Evolutionary conservation across 1,139 yeast species (phyloP).

Genomic region (Trichomonascaceae sp.): DNA sequence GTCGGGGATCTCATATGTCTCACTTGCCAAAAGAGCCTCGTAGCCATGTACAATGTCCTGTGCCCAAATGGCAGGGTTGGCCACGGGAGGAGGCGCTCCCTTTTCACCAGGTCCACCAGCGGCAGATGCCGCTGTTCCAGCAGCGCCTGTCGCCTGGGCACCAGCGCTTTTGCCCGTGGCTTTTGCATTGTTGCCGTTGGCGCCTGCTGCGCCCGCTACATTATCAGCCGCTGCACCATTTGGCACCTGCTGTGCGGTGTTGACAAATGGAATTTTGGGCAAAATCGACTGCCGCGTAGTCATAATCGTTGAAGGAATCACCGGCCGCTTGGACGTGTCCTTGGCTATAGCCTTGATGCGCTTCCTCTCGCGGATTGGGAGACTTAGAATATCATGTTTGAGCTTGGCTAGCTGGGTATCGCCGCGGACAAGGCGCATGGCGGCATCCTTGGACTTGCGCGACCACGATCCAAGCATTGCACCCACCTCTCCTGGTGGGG

Average conservation of each 20-base stretch:
- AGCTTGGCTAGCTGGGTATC: constrained; percentile 59
- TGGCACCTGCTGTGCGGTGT: constrained; percentile 30
- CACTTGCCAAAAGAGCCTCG: constrained; percentile 70
- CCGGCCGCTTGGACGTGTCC: constrained; percentile 68
- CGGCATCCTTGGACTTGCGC: constrained; percentile 25
- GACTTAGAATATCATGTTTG: constrained; percentile 75
- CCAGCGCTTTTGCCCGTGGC: background rate
- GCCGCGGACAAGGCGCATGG: constrained; percentile 17
- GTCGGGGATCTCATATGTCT: constrained; percentile 75
- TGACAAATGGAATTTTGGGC: constrained; percentile 77
- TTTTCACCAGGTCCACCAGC: background rate
- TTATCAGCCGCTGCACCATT: constrained; percentile 12
- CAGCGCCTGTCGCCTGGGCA: constrained; percentile 1
- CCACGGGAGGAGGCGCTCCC: constrained; percentile 1
- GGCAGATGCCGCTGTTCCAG: constrained; percentile 17
- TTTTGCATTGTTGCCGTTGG: background rate
- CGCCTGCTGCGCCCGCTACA: constrained; percentile 1
- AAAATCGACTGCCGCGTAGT: constrained; percentile 73
- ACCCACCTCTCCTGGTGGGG: constrained; percentile 44
- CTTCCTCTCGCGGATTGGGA: constrained; percentile 74
- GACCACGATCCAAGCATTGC: constrained; percentile 33
- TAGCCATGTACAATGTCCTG: constrained; percentile 89
- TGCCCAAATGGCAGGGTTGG: constrained; percentile 71
- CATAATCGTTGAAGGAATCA: constrained; percentile 62
- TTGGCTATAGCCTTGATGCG: constrained; percentile 69